phyloP scores from a whole-genome alignment of 1,139 yeast species.

The Lodderomyces elongisporus region DNA sequence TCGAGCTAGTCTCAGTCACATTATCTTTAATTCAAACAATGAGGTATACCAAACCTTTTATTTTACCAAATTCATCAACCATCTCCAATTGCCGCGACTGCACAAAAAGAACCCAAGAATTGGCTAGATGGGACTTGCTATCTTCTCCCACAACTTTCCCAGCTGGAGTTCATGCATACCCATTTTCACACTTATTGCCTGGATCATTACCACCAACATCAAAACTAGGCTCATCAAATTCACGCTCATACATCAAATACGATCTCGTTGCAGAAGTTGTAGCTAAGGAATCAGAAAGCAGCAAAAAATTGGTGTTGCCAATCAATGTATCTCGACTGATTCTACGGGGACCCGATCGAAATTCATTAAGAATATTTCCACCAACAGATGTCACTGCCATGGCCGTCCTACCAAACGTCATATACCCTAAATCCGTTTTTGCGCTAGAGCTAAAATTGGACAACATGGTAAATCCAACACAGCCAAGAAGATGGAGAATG shows the following conservation, averaged over 20 bases:
- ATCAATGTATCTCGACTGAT: slow-evolving; percentile 75
- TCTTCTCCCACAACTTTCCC: slow-evolving; percentile 50
- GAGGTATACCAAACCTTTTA: slow-evolving; percentile 59
- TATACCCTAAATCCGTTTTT: slow-evolving; percentile 82
- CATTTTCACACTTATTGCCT: slow-evolving; percentile 87
- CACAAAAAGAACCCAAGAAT: slow-evolving; percentile 45
- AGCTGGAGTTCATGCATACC: slow-evolving; percentile 76
- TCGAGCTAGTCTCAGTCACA: slow-evolving; percentile 50
- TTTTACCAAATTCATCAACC: slow-evolving; percentile 44
- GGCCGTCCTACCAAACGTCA: slow-evolving; percentile 81
- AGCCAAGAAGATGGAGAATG: slow-evolving; percentile 83
- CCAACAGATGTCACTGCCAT: slow-evolving; percentile 89
- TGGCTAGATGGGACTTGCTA: slow-evolving; percentile 89
- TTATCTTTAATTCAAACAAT: slow-evolving; percentile 68
- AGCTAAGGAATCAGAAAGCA: slow-evolving; percentile 20
- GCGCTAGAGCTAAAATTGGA: slow-evolving; percentile 79
- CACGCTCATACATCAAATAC: slow-evolving; percentile 60
- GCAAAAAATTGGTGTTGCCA: slow-evolving; percentile 51
- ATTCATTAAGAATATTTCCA: slow-evolving; percentile 86
- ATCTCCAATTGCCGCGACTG: slow-evolving; percentile 57
- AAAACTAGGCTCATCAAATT: slow-evolving; percentile 49
- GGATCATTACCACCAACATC: slow-evolving; percentile 88
- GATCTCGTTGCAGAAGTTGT: slow-evolving; percentile 62
- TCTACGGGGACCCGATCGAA: slow-evolving; percentile 76
- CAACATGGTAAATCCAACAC: slow-evolving; percentile 54